Evolutionary conservation across 225 moss, liverwort and hornwort genomes (phyloP), one percentile per base, ranked within the genome.

Genomic region (Pleurozium schreberi): DNA sequence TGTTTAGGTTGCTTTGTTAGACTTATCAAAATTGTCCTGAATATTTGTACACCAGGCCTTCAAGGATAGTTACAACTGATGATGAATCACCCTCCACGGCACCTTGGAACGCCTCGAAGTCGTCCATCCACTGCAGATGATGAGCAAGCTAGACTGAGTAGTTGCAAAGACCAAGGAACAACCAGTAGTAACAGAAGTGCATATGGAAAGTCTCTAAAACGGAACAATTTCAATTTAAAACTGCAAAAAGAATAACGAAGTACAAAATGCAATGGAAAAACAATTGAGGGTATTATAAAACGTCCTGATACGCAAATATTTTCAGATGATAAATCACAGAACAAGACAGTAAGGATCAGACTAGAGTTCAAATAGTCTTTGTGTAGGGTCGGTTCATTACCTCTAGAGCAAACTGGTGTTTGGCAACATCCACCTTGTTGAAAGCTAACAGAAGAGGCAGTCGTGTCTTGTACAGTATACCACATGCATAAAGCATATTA

Each of bases 401-500:
- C 97, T 98, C 95, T 13, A 98, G 84, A 59, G 98, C 98, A 75
- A 98, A 98, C 82, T 92, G 91, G 89, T 98, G 96, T 68, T 98
- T 89, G 71, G 95, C 95, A 74, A 98, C 94, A 89, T 98, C 98
- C 36, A 91, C 92, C 92, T 98, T 98, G 88, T 98, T 98, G 94
- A 98, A 98, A 38, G 97, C 91, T 42, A 98, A 89, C 30, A 98
- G 88, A 10, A 98, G 94, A n/a, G 98, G 98, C 65, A 98, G 94
- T 28, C 96, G 95, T 11, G 95, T 97, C 92, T 98, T 98, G 91
- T 98, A 98, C 58, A 98, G 90, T 60, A 98, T 98, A 23, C 97
- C 96, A 90, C 97, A 97, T 34, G 96, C 96, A 89, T 98, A 98
- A 22, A 98, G 93, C 97, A 98, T 97, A 89, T 98, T 98, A 91